These are phyloP conservation scores for Arachnopeziza araneosa DNA, from an alignment of 2,329 filamentous ascomycete species.

Conservation along the genomic window DNA sequence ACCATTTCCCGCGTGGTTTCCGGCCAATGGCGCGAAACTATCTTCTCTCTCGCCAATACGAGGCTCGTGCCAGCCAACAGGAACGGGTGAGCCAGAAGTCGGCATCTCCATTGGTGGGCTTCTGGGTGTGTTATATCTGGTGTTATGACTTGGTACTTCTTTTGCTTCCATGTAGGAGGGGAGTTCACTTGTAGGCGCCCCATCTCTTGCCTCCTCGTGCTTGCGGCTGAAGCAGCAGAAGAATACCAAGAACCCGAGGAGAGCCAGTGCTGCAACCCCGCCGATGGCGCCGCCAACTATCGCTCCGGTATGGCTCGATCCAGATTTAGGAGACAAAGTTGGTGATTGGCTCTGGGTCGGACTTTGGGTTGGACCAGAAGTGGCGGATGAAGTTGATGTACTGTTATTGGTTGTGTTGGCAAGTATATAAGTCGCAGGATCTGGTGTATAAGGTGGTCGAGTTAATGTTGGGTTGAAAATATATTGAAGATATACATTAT, in stretches of 20 bases:
- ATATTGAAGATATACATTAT: not conserved
- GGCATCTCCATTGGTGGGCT: constrained; percentile 1
- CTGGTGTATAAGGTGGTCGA: not conserved
- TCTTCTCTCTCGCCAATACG: not conserved
- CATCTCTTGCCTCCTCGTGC: not conserved
- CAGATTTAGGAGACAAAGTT: not conserved
- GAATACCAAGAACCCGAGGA: not conserved
- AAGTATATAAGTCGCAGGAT: not conserved
- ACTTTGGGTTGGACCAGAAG: not conserved
- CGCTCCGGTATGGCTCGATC: not conserved
- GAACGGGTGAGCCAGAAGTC: not conserved
- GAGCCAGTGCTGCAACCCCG: not conserved
- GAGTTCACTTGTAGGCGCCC: not conserved
- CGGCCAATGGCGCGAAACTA: not conserved
- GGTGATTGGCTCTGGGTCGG: not conserved
- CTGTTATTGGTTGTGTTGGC: not conserved
- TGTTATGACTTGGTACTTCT: not conserved
- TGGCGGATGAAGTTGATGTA: not conserved
- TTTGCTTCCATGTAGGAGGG: not conserved
- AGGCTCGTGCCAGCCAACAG: constrained; percentile 1
- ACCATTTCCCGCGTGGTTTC: not conserved
- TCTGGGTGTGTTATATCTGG: not conserved
- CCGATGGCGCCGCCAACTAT: not conserved
- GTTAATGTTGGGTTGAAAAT: not conserved
- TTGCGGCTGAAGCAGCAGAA: not conserved